Evolutionary conservation across 2,329 filamentous ascomycete genomes (phyloP).

Genomic region (Aspergillus fijiensis): DNA sequence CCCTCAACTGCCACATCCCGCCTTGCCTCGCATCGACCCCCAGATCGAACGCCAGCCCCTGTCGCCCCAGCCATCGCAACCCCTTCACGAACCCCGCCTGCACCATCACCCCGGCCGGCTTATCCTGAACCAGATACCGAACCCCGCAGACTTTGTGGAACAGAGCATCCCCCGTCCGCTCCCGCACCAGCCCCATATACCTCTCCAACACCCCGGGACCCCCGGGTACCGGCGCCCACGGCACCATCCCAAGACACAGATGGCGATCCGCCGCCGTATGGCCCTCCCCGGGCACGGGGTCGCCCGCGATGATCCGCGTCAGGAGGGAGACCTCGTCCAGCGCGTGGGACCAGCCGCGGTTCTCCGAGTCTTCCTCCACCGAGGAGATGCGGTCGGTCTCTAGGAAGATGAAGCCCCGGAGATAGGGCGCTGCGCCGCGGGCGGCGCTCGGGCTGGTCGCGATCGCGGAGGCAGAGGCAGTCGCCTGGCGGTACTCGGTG

Average conservation of each 20-base stretch:
- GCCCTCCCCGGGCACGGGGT: conserved; percentile 58
- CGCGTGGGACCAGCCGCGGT: conserved; percentile 62
- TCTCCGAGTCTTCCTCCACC: conserved; percentile 42
- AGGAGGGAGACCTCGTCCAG: conserved; percentile 72
- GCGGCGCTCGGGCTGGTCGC: conserved; percentile 26
- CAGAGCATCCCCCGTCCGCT: conserved; percentile 51
- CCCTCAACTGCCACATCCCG: conserved; percentile 71
- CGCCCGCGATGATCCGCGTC: conserved; percentile 63
- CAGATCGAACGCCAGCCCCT: conserved; percentile 73
- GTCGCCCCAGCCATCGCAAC: conserved; percentile 63
- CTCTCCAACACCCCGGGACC: conserved; percentile 58
- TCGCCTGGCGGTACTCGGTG: conserved; percentile 59
- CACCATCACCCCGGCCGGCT: conserved; percentile 65
- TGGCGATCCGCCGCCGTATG: conserved; percentile 53
- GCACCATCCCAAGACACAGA: conserved; percentile 68
- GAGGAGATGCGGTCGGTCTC: conserved; percentile 75
- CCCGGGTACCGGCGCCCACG: conserved; percentile 81
- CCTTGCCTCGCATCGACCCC: conserved; percentile 78
- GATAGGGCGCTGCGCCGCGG: conserved; percentile 35
- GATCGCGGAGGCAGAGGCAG: conserved; percentile 37
- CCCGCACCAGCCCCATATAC: conserved; percentile 65
- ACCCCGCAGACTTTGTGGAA: conserved; percentile 75
- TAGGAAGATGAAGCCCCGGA: conserved; percentile 75
- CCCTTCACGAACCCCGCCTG: conserved; percentile 63
- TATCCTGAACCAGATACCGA: conserved; percentile 78